phyloP scores from a whole-genome alignment of 208 protist species.

The Trichomonas tenax region DNA sequence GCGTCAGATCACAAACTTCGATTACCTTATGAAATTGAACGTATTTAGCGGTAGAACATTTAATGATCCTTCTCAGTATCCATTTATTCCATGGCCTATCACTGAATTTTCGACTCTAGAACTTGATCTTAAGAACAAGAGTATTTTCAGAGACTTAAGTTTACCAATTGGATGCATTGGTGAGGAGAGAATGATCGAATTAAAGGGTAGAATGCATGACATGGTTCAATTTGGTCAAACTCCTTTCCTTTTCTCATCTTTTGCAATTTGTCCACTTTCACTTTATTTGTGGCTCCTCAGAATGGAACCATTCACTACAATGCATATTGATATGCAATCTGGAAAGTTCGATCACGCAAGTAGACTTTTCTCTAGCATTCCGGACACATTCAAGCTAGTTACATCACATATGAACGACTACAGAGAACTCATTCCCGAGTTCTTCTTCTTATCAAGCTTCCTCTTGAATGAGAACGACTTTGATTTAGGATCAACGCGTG shows the following conservation, averaged over 20 bases:
- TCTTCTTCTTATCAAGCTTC: constrained; percentile 48
- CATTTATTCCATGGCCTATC: neutral
- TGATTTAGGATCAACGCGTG: constrained; percentile 38
- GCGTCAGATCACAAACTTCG: neutral
- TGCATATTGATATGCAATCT: constrained; percentile 41
- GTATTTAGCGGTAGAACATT: neutral
- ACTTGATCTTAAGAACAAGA: constrained; percentile 33
- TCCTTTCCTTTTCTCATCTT: constrained; percentile 88
- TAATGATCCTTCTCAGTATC: constrained; percentile 19
- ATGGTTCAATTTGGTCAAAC: constrained; percentile 32
- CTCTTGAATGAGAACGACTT: constrained; percentile 42
- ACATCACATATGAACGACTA: neutral
- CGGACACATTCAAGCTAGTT: neutral
- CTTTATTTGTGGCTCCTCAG: constrained; percentile 31
- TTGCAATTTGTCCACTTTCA: constrained; percentile 82
- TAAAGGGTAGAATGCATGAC: constrained; percentile 24
- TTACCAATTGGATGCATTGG: constrained; percentile 54
- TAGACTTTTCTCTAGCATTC: neutral
- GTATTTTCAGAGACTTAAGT: constrained; percentile 39
- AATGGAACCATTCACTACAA: constrained; percentile 34
- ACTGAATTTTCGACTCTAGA: neutral
- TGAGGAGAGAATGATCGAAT: constrained; percentile 5
- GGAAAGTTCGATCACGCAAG: constrained; percentile 58
- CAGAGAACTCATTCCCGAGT: constrained; percentile 48
- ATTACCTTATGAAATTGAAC: constrained; percentile 15